Percentiles rank a stretch among this genome's conserved stretches.
Conservation (phyloP, 495 filamentous ascomycete species). For the Penicillium simplicissimum region DNA sequence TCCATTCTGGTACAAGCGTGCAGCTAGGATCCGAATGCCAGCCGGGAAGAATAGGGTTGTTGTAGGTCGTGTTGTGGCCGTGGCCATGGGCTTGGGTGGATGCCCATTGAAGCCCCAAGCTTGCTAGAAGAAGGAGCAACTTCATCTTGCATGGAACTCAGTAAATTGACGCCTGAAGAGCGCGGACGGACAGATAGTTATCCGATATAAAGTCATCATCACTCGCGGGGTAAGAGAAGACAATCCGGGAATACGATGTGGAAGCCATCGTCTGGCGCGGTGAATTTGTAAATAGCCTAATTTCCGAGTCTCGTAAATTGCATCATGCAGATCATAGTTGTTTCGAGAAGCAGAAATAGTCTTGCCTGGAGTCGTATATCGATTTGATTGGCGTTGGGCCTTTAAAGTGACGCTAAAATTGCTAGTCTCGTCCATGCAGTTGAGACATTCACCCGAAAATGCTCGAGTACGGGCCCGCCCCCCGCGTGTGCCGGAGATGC, state of each 20-base stretch:
- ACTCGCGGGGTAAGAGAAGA: neutral
- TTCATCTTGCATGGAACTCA: neutral
- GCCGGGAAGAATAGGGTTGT: conserved; percentile 29
- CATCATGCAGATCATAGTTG: neutral
- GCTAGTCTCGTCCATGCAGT: neutral
- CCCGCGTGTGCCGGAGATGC: neutral
- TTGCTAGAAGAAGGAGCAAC: neutral
- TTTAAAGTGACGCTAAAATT: neutral
- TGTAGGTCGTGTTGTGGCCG: neutral
- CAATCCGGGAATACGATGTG: neutral
- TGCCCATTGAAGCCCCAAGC: neutral
- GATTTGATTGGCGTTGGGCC: neutral
- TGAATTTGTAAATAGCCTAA: neutral
- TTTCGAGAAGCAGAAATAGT: neutral
- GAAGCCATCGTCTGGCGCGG: neutral
- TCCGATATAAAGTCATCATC: neutral
- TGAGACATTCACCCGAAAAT: neutral
- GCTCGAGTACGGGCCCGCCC: neutral
- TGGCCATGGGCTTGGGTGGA: neutral
- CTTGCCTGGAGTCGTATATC: neutral
- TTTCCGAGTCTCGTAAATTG: neutral
- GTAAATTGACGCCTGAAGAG: neutral
- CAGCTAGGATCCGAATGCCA: conserved; percentile 32
- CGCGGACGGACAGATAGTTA: neutral
- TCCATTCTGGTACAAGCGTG: conserved; percentile 22